Base-by-base conservation (phyloP, 345 rosid genomes). In the Citrus glauca region DNA sequence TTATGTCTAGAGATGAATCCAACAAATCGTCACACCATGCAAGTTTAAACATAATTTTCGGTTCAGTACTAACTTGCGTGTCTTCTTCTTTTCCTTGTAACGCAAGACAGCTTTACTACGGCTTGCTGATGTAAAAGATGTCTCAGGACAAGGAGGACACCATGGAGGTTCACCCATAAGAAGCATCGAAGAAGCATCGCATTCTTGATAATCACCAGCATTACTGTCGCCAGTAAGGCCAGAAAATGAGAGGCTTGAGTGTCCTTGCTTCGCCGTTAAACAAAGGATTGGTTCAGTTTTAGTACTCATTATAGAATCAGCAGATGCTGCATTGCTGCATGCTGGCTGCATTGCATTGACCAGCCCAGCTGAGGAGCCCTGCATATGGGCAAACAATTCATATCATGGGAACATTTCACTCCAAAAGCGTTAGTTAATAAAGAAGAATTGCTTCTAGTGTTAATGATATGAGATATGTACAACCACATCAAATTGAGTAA, bases 21-120 rank as follows among this genome's bases (percentile, higher is more conserved):
- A 53, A 66, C 33, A 20, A 53, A 32, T 25, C 25, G 19, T 37
- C 35, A 72, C 28, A n/a, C 24, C 13, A n/a, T 66, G 8, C 57
- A 71, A 38, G 38, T 37, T 1, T 28, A 20, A 25, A 68, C 17
- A 56, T 25, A 40, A 32, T 32, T 55, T 45, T 11, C 37, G 33
- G 14, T n/a, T 40, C 66, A 24, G 62, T n/a, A 85, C 99, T 90
- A 87, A 97, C 99, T 86, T 91, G 85, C 98, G 97, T 50, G 89
- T 88, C 87, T 93, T 97, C 92, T 90, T 94, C 87, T 97, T 97
- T 78, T 94, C 98, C 85, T 88, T 97, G 88, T 97, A 97, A 42
- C 98, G 98, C 94, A 92, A 76, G 71, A 94, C 98, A 28, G 99
- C 98, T 45, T 91, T 72, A 77, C 84, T 92, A 61, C 97, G 87